Base-by-base conservation (phyloP, 805 yeast species). In the Wickerhamiella nectarea region DNA sequence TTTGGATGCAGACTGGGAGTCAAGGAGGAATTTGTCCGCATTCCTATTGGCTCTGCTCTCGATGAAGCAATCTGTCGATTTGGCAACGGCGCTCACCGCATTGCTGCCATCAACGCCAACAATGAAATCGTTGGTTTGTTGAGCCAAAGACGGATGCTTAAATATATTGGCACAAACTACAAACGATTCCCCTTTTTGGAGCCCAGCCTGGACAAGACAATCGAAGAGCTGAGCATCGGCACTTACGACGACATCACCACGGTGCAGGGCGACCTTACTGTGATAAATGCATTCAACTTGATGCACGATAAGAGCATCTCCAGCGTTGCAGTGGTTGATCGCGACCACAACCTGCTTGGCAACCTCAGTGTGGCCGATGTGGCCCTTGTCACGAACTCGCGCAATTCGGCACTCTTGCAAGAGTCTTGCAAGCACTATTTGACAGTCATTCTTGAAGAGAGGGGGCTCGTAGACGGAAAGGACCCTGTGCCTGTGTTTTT, bases 401-500 rank as follows among this genome's bases (percentile, higher is more conserved):
- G 94, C 21, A 87, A 87, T 59, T 80, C 93, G 11, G 86, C 81
- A 48, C 67, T 84, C 50, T 69, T 89, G 46, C 79, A 80, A 56
- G 79, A 81, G 59, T 71, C 91, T 6, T 91, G 95, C 62, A 69
- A 85, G 55, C 91, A 82, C 62, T 89, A 89, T 59, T 76, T 89
- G 46, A 76, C 93, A 11, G 80, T 86, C 49, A 86, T 87, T 48
- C 71, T 91, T 50, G 79, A 81, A 50, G 78, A 79, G 44, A 78
- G 95, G 57, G 98, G 98, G 17, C 70, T 89, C 25, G 93, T 80
- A 56, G 87, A 86, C 57, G 95, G 95, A 42, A 86, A 87, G 62
- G 98, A 89, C 65, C 85, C 93, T 34, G 89, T 80, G 69, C 98
- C 98, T 14, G 89, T 91, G 34, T 89, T 89, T 71, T 94, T 89